These are phyloP conservation scores for Chalciporus sp. DNA, from an alignment of 1,284 basidiomycete genomes.

Conservation along the genomic window DNA sequence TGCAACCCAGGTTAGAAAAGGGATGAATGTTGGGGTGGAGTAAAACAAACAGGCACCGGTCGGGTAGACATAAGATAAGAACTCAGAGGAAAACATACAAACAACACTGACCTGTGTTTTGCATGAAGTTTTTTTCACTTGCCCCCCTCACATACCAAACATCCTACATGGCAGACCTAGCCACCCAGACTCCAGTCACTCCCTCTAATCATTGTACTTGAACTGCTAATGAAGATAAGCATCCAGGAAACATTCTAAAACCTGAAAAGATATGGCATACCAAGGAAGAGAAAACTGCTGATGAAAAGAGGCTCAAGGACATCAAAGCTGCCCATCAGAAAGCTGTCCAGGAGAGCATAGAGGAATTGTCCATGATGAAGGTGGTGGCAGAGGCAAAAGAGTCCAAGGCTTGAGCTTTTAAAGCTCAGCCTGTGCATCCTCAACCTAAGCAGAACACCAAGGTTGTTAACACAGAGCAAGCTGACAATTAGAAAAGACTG, in stretches of 20 bases:
- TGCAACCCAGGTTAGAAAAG: too few species aligned
- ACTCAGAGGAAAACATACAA: too few species aligned
- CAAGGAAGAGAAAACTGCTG: slow-evolving; percentile 2
- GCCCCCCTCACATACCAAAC: too few species aligned
- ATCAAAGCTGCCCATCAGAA: neutral
- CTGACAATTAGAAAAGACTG: too few species aligned
- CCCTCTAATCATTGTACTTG: neutral
- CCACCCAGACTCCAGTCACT: neutral
- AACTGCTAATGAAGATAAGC: slow-evolving; percentile 4
- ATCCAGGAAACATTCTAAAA: slow-evolving; percentile 3
- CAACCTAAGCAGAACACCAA: neutral
- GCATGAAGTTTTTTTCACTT: too few species aligned
- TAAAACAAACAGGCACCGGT: neutral
- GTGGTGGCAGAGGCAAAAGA: neutral
- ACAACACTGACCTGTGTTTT: too few species aligned
- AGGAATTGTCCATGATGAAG: slow-evolving; percentile 1
- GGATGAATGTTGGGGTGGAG: too few species aligned
- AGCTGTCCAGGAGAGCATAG: neutral
- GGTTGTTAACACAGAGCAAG: neutral
- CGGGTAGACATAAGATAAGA: too few species aligned
- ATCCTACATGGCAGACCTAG: too few species aligned
- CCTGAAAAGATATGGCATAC: neutral
- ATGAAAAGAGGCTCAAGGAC: slow-evolving; percentile 3
- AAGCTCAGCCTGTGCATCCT: neutral
- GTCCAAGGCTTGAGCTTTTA: neutral